phyloP scores from a whole-genome alignment of 1,284 basidiomycete genomes.

The Pulchroboletus neoregius region DNA sequence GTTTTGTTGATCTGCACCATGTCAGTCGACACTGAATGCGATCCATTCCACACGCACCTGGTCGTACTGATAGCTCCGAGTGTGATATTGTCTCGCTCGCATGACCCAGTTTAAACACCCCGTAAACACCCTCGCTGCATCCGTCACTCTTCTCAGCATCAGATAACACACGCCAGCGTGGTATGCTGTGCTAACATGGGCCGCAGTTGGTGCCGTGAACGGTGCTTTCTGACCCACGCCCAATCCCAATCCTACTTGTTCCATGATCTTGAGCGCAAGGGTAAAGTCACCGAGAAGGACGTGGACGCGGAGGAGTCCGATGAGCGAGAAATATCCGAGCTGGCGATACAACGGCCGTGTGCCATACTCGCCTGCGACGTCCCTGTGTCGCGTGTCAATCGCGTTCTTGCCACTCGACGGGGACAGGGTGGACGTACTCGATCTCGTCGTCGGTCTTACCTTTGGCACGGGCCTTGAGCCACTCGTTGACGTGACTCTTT shows the following conservation, averaged over 20 bases:
- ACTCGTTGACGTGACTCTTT: slow-evolving; percentile 94
- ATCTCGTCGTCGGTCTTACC: slow-evolving; percentile 82
- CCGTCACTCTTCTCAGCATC: slow-evolving; percentile 90
- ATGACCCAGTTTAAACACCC: slow-evolving; percentile 92
- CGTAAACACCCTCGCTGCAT: slow-evolving; percentile 91
- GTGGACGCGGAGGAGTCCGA: slow-evolving; percentile 93
- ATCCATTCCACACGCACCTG: slow-evolving; percentile 50
- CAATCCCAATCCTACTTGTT: slow-evolving; percentile 86
- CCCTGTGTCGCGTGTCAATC: slow-evolving; percentile 41
- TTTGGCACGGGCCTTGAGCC: slow-evolving; percentile 77
- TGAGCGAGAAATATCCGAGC: slow-evolving; percentile 97
- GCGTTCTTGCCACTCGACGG: neutral
- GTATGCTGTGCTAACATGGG: slow-evolving; percentile 93
- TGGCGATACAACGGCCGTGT: slow-evolving; percentile 87
- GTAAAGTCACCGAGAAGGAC: slow-evolving; percentile 96
- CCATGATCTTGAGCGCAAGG: slow-evolving; percentile 92
- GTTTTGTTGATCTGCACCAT: slow-evolving; percentile 84
- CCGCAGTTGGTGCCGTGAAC: slow-evolving; percentile 89
- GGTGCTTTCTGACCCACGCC: slow-evolving; percentile 85
- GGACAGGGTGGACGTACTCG: slow-evolving; percentile 49
- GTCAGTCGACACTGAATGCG: neutral
- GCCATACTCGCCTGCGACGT: slow-evolving; percentile 91
- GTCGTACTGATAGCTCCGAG: slow-evolving; percentile 93
- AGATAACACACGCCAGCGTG: slow-evolving; percentile 97
- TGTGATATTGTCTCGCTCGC: slow-evolving; percentile 93